A percentile compares a stretch with the other conserved stretches of the same genome.
These are phyloP conservation scores for Hypoxylon fragiforme DNA, from an alignment of 495 filamentous ascomycete genomes.

Conservation along the genomic window DNA sequence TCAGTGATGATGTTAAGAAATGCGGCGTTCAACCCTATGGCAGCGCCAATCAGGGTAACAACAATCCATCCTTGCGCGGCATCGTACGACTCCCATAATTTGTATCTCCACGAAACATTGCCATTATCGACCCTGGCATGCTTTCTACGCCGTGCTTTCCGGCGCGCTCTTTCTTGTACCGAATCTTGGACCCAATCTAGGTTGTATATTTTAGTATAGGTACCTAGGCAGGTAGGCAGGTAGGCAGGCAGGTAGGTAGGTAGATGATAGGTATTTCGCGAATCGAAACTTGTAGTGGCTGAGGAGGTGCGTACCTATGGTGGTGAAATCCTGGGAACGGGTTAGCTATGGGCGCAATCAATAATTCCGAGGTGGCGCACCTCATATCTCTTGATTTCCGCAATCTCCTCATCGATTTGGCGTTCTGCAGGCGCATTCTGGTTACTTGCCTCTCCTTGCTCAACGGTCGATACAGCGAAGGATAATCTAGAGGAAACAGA, in stretches of 20 bases:
- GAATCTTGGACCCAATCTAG: constrained; percentile 97
- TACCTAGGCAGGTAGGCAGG: background rate
- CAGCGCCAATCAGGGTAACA: constrained; percentile 87
- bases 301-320: constrained; percentile 65
- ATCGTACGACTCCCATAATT: constrained; percentile 85
- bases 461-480: constrained; percentile 64
- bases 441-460: constrained; percentile 56
- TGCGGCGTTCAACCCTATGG: constrained; percentile 91
- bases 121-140: constrained; percentile 74
- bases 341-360: constrained; percentile 9
- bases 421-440: constrained; percentile 51
- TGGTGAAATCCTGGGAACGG: constrained; percentile 70
- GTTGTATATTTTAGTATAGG: constrained; percentile 11
- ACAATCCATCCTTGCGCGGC: constrained; percentile 98
- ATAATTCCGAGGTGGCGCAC: constrained; percentile 40
- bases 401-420: constrained; percentile 91
- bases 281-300: background rate
- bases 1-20: constrained; percentile 96
- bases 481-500: constrained; percentile 75
- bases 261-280: background rate
- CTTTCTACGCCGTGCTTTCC: constrained; percentile 73
- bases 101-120: constrained; percentile 76
- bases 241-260: too few relatives aligned
- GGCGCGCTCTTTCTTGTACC: constrained; percentile 80
- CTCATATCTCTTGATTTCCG: constrained; percentile 97